phyloP scores from a whole-genome alignment of 768 basidiomycete genomes.

The Nidularia pulvinata region DNA sequence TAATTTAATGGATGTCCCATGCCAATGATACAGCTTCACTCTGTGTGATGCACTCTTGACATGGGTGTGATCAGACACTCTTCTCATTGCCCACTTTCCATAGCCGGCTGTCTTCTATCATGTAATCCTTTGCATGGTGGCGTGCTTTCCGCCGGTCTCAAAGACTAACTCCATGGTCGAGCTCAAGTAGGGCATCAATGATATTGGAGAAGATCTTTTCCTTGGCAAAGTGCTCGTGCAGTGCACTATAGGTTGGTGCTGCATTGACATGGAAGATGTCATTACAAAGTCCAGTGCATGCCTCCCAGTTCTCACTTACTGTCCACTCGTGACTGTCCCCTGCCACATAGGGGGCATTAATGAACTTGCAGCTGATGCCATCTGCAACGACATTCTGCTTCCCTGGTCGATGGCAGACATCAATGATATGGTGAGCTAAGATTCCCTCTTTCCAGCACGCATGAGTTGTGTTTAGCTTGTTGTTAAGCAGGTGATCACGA shows the following conservation, averaged over 20 bases:
- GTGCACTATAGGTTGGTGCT: background rate
- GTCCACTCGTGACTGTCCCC: constrained; percentile 22
- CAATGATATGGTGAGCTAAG: constrained; percentile 10
- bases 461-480: constrained; percentile 19
- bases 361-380: constrained; percentile 15
- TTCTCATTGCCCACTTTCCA: constrained; percentile 17
- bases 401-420: constrained; percentile 16
- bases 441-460: constrained; percentile 24
- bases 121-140: constrained; percentile 19
- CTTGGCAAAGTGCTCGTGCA: constrained; percentile 11
- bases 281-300: constrained; percentile 8
- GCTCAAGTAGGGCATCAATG: constrained; percentile 15
- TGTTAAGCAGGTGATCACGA: constrained; percentile 14
- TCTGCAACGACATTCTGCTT: constrained; percentile 20
- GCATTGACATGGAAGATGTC: constrained; percentile 11
- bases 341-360: constrained; percentile 5
- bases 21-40: constrained; percentile 19
- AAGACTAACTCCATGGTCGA: constrained; percentile 11
- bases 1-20: constrained; percentile 10
- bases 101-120: constrained; percentile 20
- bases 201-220: constrained; percentile 18
- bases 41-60: constrained; percentile 23
- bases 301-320: constrained; percentile 19
- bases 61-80: constrained; percentile 7
- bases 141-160: constrained; percentile 11